Conservation (phyloP, 441 rosid genomes). For the Brassica balearica region DNA sequence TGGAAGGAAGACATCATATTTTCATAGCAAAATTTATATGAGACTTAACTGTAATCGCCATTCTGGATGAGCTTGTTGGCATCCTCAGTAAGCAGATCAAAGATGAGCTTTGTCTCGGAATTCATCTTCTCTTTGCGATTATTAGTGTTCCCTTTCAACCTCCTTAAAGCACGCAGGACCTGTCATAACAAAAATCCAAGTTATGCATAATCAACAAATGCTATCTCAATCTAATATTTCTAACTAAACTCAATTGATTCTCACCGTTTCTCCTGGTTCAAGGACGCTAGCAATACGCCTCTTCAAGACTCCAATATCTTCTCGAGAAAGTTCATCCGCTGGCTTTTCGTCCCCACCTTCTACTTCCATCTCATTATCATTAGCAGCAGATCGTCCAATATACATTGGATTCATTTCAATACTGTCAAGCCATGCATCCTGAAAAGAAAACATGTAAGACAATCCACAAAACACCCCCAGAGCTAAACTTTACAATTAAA, state of each 20-base stretch:
- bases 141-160: conserved; percentile 85
- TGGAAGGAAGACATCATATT: conserved; percentile 25
- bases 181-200: conserved; percentile 39
- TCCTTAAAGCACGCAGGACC: conserved; percentile 88
- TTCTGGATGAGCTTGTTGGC: conserved; percentile 78
- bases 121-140: conserved; percentile 89
- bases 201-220: conserved; percentile 7
- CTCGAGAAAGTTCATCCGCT: conserved; percentile 65
- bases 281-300: conserved; percentile 85
- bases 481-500: conserved; percentile 19
- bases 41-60: conserved; percentile 87
- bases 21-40: conserved; percentile 8
- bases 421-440: conserved; percentile 99
- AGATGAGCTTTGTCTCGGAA: conserved; percentile 67
- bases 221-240: not conserved
- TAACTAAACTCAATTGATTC: conserved; percentile 25
- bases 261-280: conserved; percentile 93
- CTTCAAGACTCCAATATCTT: conserved; percentile 71
- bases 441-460: conserved; percentile 32
- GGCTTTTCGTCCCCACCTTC: conserved; percentile 50
- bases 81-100: conserved; percentile 98
- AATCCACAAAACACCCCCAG: not conserved
- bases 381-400: conserved; percentile 50
- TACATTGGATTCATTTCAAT: conserved; percentile 63
- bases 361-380: conserved; percentile 41